Evolutionary conservation across 352 stramenopile species (phyloP).

Genomic region (Pythium sp.): DNA sequence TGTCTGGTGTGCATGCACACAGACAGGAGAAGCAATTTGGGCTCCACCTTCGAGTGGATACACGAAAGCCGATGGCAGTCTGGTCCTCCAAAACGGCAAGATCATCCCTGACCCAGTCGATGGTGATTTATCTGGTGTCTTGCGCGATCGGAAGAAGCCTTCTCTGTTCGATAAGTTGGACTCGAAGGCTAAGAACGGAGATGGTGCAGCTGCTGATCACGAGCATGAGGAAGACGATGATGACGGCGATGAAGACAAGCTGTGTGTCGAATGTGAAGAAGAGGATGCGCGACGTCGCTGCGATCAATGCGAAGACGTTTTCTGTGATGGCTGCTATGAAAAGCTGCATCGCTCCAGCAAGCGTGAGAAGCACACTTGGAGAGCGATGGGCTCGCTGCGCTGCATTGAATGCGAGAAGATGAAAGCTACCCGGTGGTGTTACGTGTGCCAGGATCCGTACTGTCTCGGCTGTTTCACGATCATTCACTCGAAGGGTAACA

Average conservation of each 20-base stretch:
- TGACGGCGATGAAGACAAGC: conserved; percentile 53
- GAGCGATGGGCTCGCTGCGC: conserved; percentile 61
- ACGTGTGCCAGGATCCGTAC: conserved; percentile 73
- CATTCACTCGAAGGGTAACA: conserved; percentile 83
- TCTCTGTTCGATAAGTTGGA: conserved; percentile 12
- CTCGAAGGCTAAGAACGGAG: background rate
- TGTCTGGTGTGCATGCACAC: background rate
- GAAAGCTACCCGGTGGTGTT: conserved; percentile 76
- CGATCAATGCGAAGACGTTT: conserved; percentile 74
- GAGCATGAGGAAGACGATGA: conserved; percentile 22
- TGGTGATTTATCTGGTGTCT: conserved; percentile 29
- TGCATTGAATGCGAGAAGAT: conserved; percentile 87
- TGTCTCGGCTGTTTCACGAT: conserved; percentile 81
- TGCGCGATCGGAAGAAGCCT: conserved; percentile 23
- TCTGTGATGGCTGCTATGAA: conserved; percentile 75
- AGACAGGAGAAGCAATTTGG: conserved; percentile 73
- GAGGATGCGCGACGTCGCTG: conserved; percentile 65
- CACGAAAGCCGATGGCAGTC: conserved; percentile 57
- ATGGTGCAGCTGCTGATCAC: conserved; percentile 9
- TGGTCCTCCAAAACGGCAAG: conserved; percentile 69
- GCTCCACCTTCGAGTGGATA: conserved; percentile 65
- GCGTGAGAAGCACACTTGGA: conserved; percentile 77
- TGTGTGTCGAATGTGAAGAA: conserved; percentile 81
- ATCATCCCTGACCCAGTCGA: conserved; percentile 57
- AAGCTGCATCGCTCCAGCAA: conserved; percentile 71